These are phyloP conservation scores for Rhizopogon vulgaris DNA, from an alignment of 768 basidiomycete genomes.

Conservation along the genomic window DNA sequence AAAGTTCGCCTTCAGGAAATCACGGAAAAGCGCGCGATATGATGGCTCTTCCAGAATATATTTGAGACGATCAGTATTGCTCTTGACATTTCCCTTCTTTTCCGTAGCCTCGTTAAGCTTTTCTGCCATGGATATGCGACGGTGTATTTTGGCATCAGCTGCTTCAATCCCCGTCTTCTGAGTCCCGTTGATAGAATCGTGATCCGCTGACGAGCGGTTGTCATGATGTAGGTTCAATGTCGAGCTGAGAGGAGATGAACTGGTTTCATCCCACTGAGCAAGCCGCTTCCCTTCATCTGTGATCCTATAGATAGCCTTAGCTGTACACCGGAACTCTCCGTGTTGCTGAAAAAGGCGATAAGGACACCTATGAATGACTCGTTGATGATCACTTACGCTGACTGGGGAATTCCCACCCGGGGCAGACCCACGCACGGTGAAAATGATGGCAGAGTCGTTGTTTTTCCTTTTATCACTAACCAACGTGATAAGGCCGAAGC, in stretches of 20 bases:
- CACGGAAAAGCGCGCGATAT: slow-evolving; percentile 85
- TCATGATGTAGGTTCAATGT: slow-evolving; percentile 48
- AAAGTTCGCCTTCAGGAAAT: slow-evolving; percentile 90
- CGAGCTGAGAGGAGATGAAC: slow-evolving; percentile 58
- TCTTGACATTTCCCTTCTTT: slow-evolving; percentile 66
- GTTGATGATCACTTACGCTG: slow-evolving; percentile 41
- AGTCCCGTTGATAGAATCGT: slow-evolving; percentile 16
- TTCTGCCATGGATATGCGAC: slow-evolving; percentile 73
- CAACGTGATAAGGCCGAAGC: slow-evolving; percentile 83
- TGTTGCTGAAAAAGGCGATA: slow-evolving; percentile 53
- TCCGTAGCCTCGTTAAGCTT: slow-evolving; percentile 57
- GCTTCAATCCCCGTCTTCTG: slow-evolving; percentile 23
- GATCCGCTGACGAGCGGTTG: slow-evolving; percentile 60
- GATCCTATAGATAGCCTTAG: slow-evolving; percentile 91
- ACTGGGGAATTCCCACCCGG: slow-evolving; percentile 72
- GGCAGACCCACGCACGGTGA: slow-evolving; percentile 80
- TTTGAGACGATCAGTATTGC: slow-evolving; percentile 84
- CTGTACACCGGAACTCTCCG: slow-evolving; percentile 94
- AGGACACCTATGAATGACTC: slow-evolving; percentile 2
- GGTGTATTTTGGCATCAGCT: slow-evolving; percentile 64
- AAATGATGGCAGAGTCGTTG: slow-evolving; percentile 89
- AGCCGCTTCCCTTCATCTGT: slow-evolving; percentile 86
- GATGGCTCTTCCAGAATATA: slow-evolving; percentile 93
- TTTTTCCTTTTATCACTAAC: slow-evolving; percentile 90
- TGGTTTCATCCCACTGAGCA: slow-evolving; percentile 73